Evolutionary conservation across 768 basidiomycete species (phyloP).

Genomic region (Kondoa malvinella): DNA sequence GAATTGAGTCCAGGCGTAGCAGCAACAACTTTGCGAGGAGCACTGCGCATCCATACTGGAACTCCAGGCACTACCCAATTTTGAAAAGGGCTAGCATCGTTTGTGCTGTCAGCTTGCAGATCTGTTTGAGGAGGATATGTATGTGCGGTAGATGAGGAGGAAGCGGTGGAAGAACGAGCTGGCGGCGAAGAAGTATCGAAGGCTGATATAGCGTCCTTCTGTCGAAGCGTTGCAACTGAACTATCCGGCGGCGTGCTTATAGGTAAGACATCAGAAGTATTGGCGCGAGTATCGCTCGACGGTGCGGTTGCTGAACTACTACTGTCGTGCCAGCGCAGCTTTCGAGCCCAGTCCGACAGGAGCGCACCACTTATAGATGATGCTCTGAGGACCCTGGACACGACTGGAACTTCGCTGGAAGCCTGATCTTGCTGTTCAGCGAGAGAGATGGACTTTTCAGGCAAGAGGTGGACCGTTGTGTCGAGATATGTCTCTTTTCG

Average conservation of each 20-base stretch:
- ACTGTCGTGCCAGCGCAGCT: neutral
- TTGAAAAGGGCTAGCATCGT: neutral
- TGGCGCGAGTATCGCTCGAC: too few species aligned
- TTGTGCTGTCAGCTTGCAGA: neutral
- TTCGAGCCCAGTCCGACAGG: neutral
- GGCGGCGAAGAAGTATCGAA: neutral
- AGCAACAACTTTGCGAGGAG: conserved; percentile 7
- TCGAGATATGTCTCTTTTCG: too few species aligned
- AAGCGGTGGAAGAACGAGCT: neutral
- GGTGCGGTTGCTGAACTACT: neutral
- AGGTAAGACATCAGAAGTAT: neutral
- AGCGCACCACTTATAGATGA: neutral
- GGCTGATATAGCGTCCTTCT: neutral
- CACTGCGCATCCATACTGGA: conserved; percentile 10
- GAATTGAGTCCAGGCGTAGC: conserved; percentile 7
- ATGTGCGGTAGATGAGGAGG: neutral
- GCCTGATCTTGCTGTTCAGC: neutral
- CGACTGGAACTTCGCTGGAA: neutral
- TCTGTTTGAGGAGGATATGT: neutral
- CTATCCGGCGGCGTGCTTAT: neutral
- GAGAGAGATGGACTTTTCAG: too few species aligned
- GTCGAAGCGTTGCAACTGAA: neutral
- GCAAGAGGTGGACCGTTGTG: too few species aligned
- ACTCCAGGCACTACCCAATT: neutral
- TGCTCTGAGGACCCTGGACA: too few species aligned